These are phyloP conservation scores for Pseudogymnoascus sp. DNA, from an alignment of 2,329 filamentous ascomycete species.

Conservation along the genomic window DNA sequence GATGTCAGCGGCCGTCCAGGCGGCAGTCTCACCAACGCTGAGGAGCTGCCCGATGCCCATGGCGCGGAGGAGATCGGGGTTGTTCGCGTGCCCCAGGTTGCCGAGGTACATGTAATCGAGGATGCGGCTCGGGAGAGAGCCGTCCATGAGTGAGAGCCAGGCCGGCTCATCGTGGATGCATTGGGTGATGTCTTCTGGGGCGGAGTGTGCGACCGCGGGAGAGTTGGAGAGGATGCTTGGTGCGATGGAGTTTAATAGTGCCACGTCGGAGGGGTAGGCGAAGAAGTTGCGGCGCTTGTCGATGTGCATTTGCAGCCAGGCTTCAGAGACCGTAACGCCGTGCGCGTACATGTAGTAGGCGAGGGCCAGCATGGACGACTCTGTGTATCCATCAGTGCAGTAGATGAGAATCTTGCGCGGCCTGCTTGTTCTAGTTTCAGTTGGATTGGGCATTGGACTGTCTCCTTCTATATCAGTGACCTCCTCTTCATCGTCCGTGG, in stretches of 20 bases:
- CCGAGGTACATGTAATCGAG: conserved; percentile 94
- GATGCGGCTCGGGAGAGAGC: conserved; percentile 81
- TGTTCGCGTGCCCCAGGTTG: conserved; percentile 89
- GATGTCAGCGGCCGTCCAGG: conserved; percentile 65
- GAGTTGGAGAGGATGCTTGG: conserved; percentile 66
- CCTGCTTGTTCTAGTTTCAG: conserved; percentile 22
- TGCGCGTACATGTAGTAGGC: conserved; percentile 93
- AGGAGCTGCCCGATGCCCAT: conserved; percentile 82
- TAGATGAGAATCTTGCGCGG: conserved; percentile 72
- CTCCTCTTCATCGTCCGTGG: conserved; percentile 13
- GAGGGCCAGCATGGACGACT: conserved; percentile 79
- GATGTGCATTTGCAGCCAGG: conserved; percentile 80
- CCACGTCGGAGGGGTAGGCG: conserved; percentile 84
- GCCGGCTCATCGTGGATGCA: conserved; percentile 54
- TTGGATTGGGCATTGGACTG: conserved; percentile 38
- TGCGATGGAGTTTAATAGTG: conserved; percentile 69
- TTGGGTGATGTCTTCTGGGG: conserved; percentile 44
- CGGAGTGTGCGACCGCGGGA: conserved; percentile 43
- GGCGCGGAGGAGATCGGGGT: conserved; percentile 69
- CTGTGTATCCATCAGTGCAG: conserved; percentile 92
- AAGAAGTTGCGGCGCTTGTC: conserved; percentile 87
- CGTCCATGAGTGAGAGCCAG: conserved; percentile 80
- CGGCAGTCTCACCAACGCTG: conserved; percentile 82
- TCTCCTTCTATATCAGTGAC: conserved; percentile 43
- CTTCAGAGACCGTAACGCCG: conserved; percentile 68